phyloP scores from a whole-genome alignment of 2,329 filamentous ascomycete species.

The Colletotrichum tofieldiae region DNA sequence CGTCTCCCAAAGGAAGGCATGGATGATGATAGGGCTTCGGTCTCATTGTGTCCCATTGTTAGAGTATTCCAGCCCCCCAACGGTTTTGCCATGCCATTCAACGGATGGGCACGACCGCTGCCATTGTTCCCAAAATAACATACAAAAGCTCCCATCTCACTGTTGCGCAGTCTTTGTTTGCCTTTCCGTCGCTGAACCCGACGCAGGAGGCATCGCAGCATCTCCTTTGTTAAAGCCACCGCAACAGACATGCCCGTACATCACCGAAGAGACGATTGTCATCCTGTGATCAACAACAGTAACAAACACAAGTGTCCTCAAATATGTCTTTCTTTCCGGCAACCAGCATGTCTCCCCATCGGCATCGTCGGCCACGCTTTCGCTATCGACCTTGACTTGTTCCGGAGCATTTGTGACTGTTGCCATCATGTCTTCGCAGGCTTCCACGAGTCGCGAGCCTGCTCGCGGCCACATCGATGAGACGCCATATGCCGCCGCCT shows the following conservation, averaged over 20 bases:
- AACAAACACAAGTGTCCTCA: background rate
- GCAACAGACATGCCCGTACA: background rate
- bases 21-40: background rate
- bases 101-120: background rate
- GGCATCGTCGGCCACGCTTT: background rate
- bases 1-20: too few relatives aligned
- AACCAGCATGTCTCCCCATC: background rate
- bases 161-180: background rate
- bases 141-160: background rate
- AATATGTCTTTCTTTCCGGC: background rate
- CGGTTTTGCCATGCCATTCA: background rate
- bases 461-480: conserved; percentile 13
- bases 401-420: background rate
- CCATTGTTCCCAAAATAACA: conserved; percentile 13
- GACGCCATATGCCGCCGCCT: conserved; percentile 37
- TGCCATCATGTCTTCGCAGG: background rate
- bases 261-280: background rate
- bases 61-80: background rate
- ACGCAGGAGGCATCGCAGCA: background rate
- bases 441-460: background rate
- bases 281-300: background rate
- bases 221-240: background rate
- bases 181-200: background rate
- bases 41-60: background rate
- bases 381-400: background rate